Evolutionary conservation across 139 green algal genomes (phyloP).

Genomic region (Axilococcus clingmanii): DNA sequence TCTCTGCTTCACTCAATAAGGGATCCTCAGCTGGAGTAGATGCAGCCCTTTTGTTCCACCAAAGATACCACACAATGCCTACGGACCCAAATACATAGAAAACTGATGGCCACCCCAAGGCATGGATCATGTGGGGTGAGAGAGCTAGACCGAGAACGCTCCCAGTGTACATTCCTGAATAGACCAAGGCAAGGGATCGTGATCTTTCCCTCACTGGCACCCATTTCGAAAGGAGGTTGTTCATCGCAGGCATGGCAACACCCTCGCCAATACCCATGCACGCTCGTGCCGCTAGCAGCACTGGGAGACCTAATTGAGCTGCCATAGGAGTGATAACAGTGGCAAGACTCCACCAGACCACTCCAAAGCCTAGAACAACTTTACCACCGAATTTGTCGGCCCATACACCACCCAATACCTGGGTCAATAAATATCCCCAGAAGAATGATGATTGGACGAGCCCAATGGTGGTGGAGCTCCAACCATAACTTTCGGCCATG

Average conservation of each 20-base stretch:
- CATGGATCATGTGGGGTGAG: conserved; percentile 55
- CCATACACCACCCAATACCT: conserved; percentile 86
- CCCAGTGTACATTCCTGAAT: conserved; percentile 92
- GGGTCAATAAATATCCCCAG: conserved; percentile 76
- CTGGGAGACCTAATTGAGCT: conserved; percentile 61
- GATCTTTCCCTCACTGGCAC: conserved; percentile 78
- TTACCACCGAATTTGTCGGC: conserved; percentile 90
- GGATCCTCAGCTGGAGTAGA: conserved; percentile 52
- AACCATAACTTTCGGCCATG: conserved; percentile 81
- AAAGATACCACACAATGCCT: conserved; percentile 48
- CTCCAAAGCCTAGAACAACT: conserved; percentile 84
- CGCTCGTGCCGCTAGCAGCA: conserved; percentile 66
- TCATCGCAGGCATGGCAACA: conserved; percentile 98
- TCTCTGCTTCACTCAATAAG: conserved; percentile 21
- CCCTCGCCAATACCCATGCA: conserved; percentile 96
- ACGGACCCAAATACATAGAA: conserved; percentile 91
- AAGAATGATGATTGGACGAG: conserved; percentile 98
- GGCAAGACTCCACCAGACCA: conserved; percentile 91
- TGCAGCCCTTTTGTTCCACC: conserved; percentile 37
- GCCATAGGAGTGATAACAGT: conserved; percentile 86
- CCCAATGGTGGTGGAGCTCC: conserved; percentile 73
- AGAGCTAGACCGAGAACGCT: conserved; percentile 74
- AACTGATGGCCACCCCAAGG: conserved; percentile 77
- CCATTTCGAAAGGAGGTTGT: conserved; percentile 91
- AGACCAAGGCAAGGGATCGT: conserved; percentile 84